Evolutionary conservation across 306 rosid species (phyloP), one percentile per base, ranked within the genome.

Genomic region (Cyamopsis tetragonoloba): DNA sequence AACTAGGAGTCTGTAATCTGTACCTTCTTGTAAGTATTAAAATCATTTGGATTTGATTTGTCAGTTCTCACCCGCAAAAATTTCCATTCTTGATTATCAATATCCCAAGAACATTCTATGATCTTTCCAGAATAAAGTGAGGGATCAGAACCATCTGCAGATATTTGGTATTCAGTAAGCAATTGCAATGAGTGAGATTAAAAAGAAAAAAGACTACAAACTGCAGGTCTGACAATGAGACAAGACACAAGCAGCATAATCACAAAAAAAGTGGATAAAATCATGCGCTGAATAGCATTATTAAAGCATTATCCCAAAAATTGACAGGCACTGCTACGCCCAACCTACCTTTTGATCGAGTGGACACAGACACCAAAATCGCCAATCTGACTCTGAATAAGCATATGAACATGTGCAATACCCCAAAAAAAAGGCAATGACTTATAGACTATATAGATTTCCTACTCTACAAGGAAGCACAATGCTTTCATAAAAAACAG

Each of bases 21-120:
- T 37, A 95, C 99, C 99, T 95, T 95, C 69, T 38, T 86, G 68
- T 85, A 95, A 24, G 97, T 95, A 86, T 88, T 90, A 66, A 88
- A 56, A 37, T 90, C 99, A 69, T 95, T 95, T 2, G 99, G 97
- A 67, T 96, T 86, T 54, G 91, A 74, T 79, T 95, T 95, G 61
- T 95, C 99, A 1, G 79, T 66, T 83, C 97, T 86, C 51, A 81
- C 32, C 26, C 97, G 85, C 96, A 95, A 62, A 54, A 30, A 88
- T 38, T 57, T 60, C 99, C 99, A 90, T 75, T 81, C 89, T 46
- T 75, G 78, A 39, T 77, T 84, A 70, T 86, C 92, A 39, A 79
- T 53, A 72, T 75, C 81, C 87, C 88, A 90, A 13, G 85, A 76
- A 68, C 99, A 95, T 86, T 95, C 97, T 5, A 90, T 81, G 66